Percentiles rank a stretch among this genome's conserved stretches.
Evolutionary conservation across 1,139 yeast species (phyloP).

Genomic region (Candida frijolesensis): DNA sequence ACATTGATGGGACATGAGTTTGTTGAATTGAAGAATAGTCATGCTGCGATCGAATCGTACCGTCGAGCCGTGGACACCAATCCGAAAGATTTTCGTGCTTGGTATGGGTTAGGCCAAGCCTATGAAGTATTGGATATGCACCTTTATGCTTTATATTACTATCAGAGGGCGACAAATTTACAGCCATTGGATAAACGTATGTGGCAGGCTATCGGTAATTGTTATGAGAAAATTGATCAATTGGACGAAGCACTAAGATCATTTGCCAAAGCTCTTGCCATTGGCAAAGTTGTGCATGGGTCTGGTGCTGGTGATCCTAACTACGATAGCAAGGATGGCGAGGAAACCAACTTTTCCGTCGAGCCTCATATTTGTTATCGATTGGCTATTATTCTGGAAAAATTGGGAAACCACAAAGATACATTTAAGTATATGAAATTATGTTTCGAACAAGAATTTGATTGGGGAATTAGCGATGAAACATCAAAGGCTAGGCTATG

Average conservation of each 20-base stretch:
- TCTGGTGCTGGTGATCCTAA: neutral
- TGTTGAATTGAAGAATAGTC: slow-evolving; percentile 92
- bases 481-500: slow-evolving; percentile 83
- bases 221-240: slow-evolving; percentile 81
- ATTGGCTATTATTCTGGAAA: slow-evolving; percentile 69
- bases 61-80: slow-evolving; percentile 91
- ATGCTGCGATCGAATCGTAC: slow-evolving; percentile 96
- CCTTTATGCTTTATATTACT: slow-evolving; percentile 86
- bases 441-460: slow-evolving; percentile 68
- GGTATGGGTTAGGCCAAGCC: slow-evolving; percentile 99
- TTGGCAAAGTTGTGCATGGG: slow-evolving; percentile 35
- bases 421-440: slow-evolving; percentile 70
- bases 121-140: slow-evolving; percentile 97
- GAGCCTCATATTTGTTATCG: slow-evolving; percentile 62
- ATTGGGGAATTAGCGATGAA: slow-evolving; percentile 74
- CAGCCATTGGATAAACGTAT: slow-evolving; percentile 89
- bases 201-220: slow-evolving; percentile 96
- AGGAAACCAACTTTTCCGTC: slow-evolving; percentile 19
- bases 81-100: slow-evolving; percentile 88
- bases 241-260: slow-evolving; percentile 64
- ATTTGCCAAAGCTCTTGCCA: slow-evolving; percentile 57
- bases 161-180: slow-evolving; percentile 85
- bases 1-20: slow-evolving; percentile 99
- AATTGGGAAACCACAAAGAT: slow-evolving; percentile 50
- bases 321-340: slow-evolving; percentile 9